Evolutionary conservation across 2,329 filamentous ascomycete genomes (phyloP), one percentile per base, ranked within the genome.

Genomic region (Aspergillus viridinutans): DNA sequence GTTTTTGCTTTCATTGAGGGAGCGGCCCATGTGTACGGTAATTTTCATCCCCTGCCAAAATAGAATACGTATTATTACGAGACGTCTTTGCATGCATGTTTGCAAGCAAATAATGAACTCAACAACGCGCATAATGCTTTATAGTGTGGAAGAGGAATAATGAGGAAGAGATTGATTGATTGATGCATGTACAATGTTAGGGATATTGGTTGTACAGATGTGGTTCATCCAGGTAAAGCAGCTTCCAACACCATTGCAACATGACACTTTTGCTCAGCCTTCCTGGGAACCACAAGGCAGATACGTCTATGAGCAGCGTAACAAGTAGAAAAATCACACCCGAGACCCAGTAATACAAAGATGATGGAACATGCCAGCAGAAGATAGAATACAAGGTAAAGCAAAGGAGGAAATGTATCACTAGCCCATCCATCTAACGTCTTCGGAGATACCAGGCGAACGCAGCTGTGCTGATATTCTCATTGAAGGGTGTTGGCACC

Each of bases 391-490:
- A 61, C 54, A 56, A 53, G 54, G 53, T 47, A 17, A 53, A 54
- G 56, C 58, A 25, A 61, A 48, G 52, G 23, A 56, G 14, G 58
- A 57, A 47, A 58, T 25, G n/a, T 38, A 50, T 50, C 55, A 42
- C 12, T 52, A 51, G 38, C 49, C n/a, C 32, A 54, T 48, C 57
- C 55, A 60, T 72, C 74, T 85, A 95, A 70, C 91, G 82, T 73
- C 92, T 85, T 73, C 88, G 83, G 77, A 97, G 75, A 75, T 97
- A 99, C 93, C 93, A 99, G 74, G 90, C 92, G 75, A 92, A 96
- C 0, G 92, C 91, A 70, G 95, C 77, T 73, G 92, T 90, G 71
- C 83, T 87, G n/a, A 87, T 83, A 62, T 85, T 78, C 56, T 83
- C 79, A 52, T 79, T 76, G 75, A 92, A 97, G 20, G 93, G 93